A percentile compares a stretch with the other conserved stretches of the same genome.
phyloP scores from a whole-genome alignment of 139 green algal genomes.

The Chlamydomonas eustigma region DNA sequence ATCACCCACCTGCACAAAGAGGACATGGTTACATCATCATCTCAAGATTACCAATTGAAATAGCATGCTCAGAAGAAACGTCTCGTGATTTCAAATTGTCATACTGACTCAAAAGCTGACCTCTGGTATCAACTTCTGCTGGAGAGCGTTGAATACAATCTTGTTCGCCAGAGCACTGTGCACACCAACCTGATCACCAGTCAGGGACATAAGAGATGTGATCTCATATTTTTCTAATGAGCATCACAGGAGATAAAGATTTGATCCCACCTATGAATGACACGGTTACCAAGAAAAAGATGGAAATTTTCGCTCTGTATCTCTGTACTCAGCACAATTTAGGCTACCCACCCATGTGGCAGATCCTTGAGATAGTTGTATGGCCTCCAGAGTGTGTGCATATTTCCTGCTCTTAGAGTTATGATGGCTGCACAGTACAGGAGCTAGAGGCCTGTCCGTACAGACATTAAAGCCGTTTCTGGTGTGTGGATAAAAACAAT shows the following conservation, averaged over 20 bases:
- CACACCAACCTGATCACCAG: constrained; percentile 4
- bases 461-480: neutral
- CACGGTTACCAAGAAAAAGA: too few relatives aligned
- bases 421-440: constrained; percentile 26
- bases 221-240: too few relatives aligned
- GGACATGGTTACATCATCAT: neutral
- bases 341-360: constrained; percentile 8
- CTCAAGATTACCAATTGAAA: neutral
- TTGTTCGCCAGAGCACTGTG: constrained; percentile 53
- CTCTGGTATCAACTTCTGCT: neutral
- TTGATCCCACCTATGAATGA: too few relatives aligned
- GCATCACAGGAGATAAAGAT: too few relatives aligned
- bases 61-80: neutral
- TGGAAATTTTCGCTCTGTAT: too few relatives aligned
- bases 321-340: too few relatives aligned
- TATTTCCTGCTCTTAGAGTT: constrained; percentile 39
- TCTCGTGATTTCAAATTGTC: neutral
- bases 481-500: too few relatives aligned
- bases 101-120: neutral
- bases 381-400: constrained; percentile 53
- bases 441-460: constrained; percentile 21
- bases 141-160: constrained; percentile 41
- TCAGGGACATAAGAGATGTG: too few relatives aligned
- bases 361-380: constrained; percentile 20
- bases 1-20: constrained; percentile 20